Conservation (phyloP, 495 filamentous ascomycete species). For the Neurospora sublineolata region DNA sequence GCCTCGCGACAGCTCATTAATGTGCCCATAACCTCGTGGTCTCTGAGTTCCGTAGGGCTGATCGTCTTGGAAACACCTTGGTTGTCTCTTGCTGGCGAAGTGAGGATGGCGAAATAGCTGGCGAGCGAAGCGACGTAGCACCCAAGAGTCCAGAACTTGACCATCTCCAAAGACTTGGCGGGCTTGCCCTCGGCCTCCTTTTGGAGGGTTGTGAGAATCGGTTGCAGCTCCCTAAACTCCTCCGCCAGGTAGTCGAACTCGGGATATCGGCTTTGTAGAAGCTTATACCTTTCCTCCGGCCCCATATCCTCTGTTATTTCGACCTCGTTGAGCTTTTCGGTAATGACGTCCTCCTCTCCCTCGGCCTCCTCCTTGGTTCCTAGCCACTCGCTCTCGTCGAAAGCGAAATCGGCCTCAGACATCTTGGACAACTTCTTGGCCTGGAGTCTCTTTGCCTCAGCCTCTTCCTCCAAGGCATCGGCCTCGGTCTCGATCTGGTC, state of each 20-base stretch:
- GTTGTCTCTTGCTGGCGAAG: constrained; percentile 53
- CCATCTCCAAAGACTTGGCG: constrained; percentile 42
- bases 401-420: constrained; percentile 82
- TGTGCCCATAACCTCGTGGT: constrained; percentile 80
- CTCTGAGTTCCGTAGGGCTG: constrained; percentile 58
- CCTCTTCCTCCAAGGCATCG: constrained; percentile 86
- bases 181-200: constrained; percentile 42
- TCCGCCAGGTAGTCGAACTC: constrained; percentile 80
- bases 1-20: constrained; percentile 67
- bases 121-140: constrained; percentile 76
- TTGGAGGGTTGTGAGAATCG: constrained; percentile 45
- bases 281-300: constrained; percentile 58
- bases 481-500: constrained; percentile 83
- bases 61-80: constrained; percentile 42
- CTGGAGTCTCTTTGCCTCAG: constrained; percentile 75
- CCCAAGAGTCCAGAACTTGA: constrained; percentile 64
- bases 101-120: constrained; percentile 88
- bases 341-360: constrained; percentile 48
- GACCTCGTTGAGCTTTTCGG: constrained; percentile 70
- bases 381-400: constrained; percentile 79
- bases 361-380: constrained; percentile 32
- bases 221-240: constrained; percentile 65
- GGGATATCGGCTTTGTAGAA: constrained; percentile 72
- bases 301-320: constrained; percentile 72
- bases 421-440: constrained; percentile 78